Evolutionary conservation across 495 filamentous ascomycete species (phyloP), one percentile per base, ranked within the genome.

Genomic region (Penicillium pulvis): DNA sequence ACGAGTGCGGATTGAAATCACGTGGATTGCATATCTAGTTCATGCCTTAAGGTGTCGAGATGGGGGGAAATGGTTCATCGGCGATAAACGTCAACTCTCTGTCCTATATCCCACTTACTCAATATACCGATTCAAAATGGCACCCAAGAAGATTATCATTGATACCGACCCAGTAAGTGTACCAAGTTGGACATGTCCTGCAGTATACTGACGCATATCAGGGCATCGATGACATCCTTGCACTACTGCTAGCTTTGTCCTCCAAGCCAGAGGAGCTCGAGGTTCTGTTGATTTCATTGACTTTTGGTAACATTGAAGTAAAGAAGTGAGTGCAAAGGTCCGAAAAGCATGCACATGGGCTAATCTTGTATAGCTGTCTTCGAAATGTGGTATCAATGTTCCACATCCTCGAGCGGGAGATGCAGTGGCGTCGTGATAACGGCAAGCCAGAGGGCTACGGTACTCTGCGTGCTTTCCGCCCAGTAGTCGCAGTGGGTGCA

Each of bases 141-240:
- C 43, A 23, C 28, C 50, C 43, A 90, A 86, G 63, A 86, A 85
- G 58, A 86, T 98, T 56, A 97, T 98, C 60, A 93, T 98, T 52
- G 93, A 98, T 65, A 97, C 93, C 24, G 93, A 97, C 68, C 93
- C 93, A 44, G 90, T 83, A 72, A 20, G 75, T 63, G 19, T 0
- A 20, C 0, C 12, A 9, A 16, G 42, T 31, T 19, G 20, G 33
- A 4, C 20, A 26, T 53, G 24, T 6, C 6, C 26, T 11, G 8
- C 9, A 8, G 20, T 28, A 50, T 51, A 50, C 55, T 57, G 12
- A 51, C n/a, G 6, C 35, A 30, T 7, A 41, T 39, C 30, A 87
- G 91, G 94, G 94, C 48, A 89, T 92, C 64, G 94, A 99, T 73
- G 94, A 99, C 80, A 81, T 95, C 50, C 80, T 97, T 41, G 95